Evolutionary conservation across 805 yeast species (phyloP).

Genomic region (Suhomyces emberorum): DNA sequence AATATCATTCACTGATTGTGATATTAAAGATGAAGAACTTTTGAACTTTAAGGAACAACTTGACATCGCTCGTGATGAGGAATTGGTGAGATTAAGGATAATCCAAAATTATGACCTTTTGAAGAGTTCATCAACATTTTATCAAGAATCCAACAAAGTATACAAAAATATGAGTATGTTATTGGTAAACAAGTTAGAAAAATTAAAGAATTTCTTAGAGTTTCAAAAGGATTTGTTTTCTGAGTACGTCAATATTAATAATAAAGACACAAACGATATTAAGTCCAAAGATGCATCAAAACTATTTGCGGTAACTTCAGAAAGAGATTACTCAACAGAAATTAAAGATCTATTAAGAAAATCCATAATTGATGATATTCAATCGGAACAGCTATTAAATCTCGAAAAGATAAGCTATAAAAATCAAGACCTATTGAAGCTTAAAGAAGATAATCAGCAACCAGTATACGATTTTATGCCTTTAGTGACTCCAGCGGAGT

Average conservation of each 20-base stretch:
- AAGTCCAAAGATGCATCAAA: conserved; percentile 25
- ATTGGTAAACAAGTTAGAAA: conserved; percentile 33
- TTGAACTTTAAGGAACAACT: conserved; percentile 14
- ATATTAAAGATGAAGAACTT: conserved; percentile 29
- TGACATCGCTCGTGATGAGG: conserved; percentile 28
- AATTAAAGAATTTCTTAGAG: conserved; percentile 37
- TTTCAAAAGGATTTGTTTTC: conserved; percentile 30
- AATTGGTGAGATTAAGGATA: conserved; percentile 31
- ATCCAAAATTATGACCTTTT: conserved; percentile 30
- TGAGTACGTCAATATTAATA: conserved; percentile 15
- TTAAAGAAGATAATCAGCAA: not conserved
- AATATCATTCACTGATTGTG: conserved; percentile 19
- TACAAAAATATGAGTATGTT: conserved; percentile 30
- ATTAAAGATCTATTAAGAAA: conserved; percentile 26
- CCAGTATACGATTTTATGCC: conserved; percentile 43
- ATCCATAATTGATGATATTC: conserved; percentile 9
- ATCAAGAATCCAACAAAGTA: conserved; percentile 34
- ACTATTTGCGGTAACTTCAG: conserved; percentile 22
- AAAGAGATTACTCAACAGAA: conserved; percentile 26
- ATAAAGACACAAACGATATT: conserved; percentile 18
- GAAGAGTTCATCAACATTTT: conserved; percentile 29
- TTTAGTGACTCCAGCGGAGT: conserved; percentile 34
- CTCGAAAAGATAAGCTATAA: not conserved
- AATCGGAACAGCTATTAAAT: conserved; percentile 1
- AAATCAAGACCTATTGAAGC: not conserved